These are phyloP conservation scores for Daldinia loculata DNA, from an alignment of 495 filamentous ascomycete genomes.

Conservation along the genomic window DNA sequence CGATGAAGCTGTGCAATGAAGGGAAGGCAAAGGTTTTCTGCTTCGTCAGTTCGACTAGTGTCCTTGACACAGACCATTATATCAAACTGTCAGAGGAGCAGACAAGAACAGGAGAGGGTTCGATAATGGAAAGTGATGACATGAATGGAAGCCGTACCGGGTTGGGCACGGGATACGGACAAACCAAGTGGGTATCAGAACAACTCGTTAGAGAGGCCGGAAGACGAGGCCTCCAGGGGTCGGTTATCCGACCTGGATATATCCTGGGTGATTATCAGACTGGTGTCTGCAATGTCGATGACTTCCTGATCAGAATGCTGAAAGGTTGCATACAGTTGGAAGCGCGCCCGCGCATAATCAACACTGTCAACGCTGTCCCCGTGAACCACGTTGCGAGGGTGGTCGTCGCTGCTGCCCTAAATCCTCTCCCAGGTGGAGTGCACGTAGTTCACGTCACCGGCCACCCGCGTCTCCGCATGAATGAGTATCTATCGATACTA, in stretches of 20 bases:
- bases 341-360: constrained; percentile 76
- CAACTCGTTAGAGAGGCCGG: constrained; percentile 85
- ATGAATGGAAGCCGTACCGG: constrained; percentile 57
- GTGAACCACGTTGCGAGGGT: constrained; percentile 84
- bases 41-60: constrained; percentile 88
- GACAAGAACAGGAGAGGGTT: constrained; percentile 53
- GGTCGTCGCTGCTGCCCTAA: constrained; percentile 75
- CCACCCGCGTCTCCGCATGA: constrained; percentile 82
- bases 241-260: constrained; percentile 87
- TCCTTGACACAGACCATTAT: constrained; percentile 83
- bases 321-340: constrained; percentile 89
- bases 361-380: constrained; percentile 91
- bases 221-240: constrained; percentile 74
- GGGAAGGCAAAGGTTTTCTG: constrained; percentile 82
- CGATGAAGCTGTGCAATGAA: constrained; percentile 75
- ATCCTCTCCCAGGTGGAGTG: constrained; percentile 63
- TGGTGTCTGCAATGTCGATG: constrained; percentile 84
- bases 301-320: constrained; percentile 88
- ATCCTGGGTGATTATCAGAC: constrained; percentile 77
- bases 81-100: constrained; percentile 73
- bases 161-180: constrained; percentile 82
- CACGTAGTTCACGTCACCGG: constrained; percentile 73
- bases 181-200: constrained; percentile 72
- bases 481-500: constrained; percentile 76
- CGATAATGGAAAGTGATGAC: constrained; percentile 58